These are phyloP conservation scores for Pyrenophora tritici-repentis DNA, from an alignment of 2,329 filamentous ascomycete genomes.

Conservation along the genomic window DNA sequence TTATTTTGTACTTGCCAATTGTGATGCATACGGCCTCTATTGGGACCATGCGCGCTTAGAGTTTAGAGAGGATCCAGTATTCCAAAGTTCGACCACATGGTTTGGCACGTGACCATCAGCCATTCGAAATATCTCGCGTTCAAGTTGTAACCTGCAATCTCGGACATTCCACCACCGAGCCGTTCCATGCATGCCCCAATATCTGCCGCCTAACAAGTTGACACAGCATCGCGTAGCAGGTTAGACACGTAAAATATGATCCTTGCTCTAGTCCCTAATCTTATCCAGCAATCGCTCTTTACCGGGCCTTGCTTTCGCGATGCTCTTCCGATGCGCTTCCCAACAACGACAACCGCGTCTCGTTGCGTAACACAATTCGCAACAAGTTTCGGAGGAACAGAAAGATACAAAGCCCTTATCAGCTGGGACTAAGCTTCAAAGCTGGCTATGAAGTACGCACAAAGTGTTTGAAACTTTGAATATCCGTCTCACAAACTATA, in stretches of 20 bases:
- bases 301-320: conserved; percentile 69
- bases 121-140: conserved; percentile 18
- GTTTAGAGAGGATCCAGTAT: background rate
- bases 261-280: conserved; percentile 4
- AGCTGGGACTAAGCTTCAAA: conserved; percentile 66
- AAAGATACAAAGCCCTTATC: conserved; percentile 61
- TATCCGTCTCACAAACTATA: conserved; percentile 22
- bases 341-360: conserved; percentile 54
- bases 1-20: background rate
- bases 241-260: conserved; percentile 29
- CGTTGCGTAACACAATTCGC: conserved; percentile 63
- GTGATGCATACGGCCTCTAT: too few relatives aligned
- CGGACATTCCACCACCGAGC: conserved; percentile 16
- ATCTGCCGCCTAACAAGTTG: conserved; percentile 52
- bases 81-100: background rate
- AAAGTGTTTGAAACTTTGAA: background rate
- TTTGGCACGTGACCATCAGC: conserved; percentile 32
- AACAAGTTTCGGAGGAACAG: conserved; percentile 67
- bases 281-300: conserved; percentile 68
- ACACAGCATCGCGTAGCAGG: conserved; percentile 59
- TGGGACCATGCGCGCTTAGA: background rate
- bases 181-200: conserved; percentile 52
- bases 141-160: background rate
- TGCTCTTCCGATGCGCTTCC: conserved; percentile 60
- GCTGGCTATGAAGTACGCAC: conserved; percentile 67